Evolutionary conservation across 768 basidiomycete genomes (phyloP), one percentile per base, ranked within the genome.

Genomic region (Naganishia randhawae): DNA sequence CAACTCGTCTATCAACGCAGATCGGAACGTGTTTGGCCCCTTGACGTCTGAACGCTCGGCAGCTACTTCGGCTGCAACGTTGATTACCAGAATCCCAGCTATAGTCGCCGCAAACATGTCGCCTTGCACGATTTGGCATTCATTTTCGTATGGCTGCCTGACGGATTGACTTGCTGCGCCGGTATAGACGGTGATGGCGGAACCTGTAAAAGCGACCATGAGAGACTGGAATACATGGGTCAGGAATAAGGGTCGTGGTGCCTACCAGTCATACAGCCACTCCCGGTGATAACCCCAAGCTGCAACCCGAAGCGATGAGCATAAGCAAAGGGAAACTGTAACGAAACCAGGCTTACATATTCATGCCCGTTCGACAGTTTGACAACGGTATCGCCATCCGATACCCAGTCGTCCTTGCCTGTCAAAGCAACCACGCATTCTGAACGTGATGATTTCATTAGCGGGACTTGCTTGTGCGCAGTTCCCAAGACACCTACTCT

Each of bases 231-330:
- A 35, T n/a, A n/a, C n/a, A n/a, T n/a, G n/a, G n/a, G n/a, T n/a
- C n/a, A n/a, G n/a, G n/a, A n/a, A n/a, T n/a, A n/a, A n/a, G n/a
- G n/a, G n/a, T n/a, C n/a, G n/a, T n/a, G n/a, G n/a, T n/a, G n/a
- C 45, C 27, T 73, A 31, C 79, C 80, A 0, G 78, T 78, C 77
- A 94, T 86, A 74, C 93, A 97, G 4, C 93, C 93, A 29, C 90
- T 90, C 0, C 93, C 94, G 0, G 94, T 96, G 66, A 97, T 92
- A 64, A 84, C 82, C 0, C 87, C 88, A 9, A 96, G 85, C 29
- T 89, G 81, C n/a, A n/a, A 41, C 3, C 14, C 19, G 32, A 19
- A 29, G 25, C 14, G 13, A 31, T 29, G 9, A 37, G 41, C 39
- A 14, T 11, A 25, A 35, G 33, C 8, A 32, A 19, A 35, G 29